Base-by-base conservation (phyloP, 1,284 basidiomycete species). In the Cronartium quercuum region DNA sequence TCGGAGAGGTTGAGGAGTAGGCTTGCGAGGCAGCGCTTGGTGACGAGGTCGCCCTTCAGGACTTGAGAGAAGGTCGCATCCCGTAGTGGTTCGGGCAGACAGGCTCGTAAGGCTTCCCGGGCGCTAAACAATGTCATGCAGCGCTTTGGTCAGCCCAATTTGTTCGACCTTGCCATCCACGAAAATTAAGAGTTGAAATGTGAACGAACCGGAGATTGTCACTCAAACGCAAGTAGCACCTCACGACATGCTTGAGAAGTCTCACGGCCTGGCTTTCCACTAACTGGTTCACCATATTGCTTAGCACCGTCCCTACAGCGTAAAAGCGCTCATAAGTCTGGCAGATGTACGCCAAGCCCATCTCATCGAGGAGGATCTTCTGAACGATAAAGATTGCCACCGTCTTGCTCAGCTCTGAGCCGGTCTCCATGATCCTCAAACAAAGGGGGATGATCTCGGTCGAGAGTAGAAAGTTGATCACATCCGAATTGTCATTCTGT, bases 371-470 rank as follows among this genome's bases (percentile, higher is more conserved):
- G 24, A 99, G 86, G 78, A 99, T 98, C 85, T 98, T 99, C 83
- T 99, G 96, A 2, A 99, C 96, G 80, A 99, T 99, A 83, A 99
- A 99, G 81, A 99, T 99, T 63, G 96, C 96, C 61, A 99, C 96
- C 0, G 96, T 99, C 84, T 99, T 99, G 77, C 90, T 93, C n/a
- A 99, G 87, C 80, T 99, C 96, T 6, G 94, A 96, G 62, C 96
- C 96, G 0, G 96, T 98, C 84, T 99, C 96, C 96, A 99, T 99
- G 83, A 99, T 99, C 68, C 96, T 90, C 66, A 99, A 87, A 82
- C 96, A 99, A 76, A 99, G 89, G 34, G 96, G 96, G 81, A 99
- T 99, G 82, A 98, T 99, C 85, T 99, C 96, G 67, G 96, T 99
- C 10, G 95, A 98, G 51, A 99, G 87, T 64, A 99, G 86, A 85